These are phyloP conservation scores for Rhodotorula taiwanensis DNA, from an alignment of 768 basidiomycete species.

Conservation along the genomic window DNA sequence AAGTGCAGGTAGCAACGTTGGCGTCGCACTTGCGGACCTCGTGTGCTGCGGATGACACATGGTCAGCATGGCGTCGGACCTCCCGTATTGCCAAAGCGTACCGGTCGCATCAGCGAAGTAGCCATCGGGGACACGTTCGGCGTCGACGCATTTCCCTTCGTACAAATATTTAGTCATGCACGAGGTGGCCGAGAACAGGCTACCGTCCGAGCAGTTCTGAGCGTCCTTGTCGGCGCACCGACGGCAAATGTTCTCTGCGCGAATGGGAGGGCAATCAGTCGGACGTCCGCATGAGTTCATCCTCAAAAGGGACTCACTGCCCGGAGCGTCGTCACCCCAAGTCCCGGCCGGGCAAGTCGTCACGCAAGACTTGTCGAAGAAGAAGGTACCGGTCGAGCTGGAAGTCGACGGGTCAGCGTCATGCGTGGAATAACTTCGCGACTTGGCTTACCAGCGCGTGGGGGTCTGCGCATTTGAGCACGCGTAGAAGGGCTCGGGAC, in stretches of 20 bases:
- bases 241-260: conserved; percentile 1
- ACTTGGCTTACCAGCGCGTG: not conserved
- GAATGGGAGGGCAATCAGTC: too few relatives aligned
- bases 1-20: not conserved
- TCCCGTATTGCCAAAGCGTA: not conserved
- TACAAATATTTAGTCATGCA: not conserved
- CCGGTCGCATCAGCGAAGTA: not conserved
- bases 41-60: not conserved
- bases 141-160: not conserved
- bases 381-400: not conserved
- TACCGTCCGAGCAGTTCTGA: not conserved
- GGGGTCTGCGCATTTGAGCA: not conserved
- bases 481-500: not conserved
- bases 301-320: too few relatives aligned
- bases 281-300: too few relatives aligned
- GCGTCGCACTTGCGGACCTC: not conserved
- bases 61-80: not conserved
- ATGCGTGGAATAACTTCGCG: not conserved
- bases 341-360: not conserved
- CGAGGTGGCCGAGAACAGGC: too few relatives aligned
- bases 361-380: not conserved
- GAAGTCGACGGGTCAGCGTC: not conserved
- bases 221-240: not conserved
- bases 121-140: not conserved
- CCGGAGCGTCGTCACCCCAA: not conserved